A percentile compares a stretch with the other conserved stretches of the same genome.
These are phyloP conservation scores for Saccharomycopsis hybrid DNA, from an alignment of 1,139 yeast species.

Conservation along the genomic window DNA sequence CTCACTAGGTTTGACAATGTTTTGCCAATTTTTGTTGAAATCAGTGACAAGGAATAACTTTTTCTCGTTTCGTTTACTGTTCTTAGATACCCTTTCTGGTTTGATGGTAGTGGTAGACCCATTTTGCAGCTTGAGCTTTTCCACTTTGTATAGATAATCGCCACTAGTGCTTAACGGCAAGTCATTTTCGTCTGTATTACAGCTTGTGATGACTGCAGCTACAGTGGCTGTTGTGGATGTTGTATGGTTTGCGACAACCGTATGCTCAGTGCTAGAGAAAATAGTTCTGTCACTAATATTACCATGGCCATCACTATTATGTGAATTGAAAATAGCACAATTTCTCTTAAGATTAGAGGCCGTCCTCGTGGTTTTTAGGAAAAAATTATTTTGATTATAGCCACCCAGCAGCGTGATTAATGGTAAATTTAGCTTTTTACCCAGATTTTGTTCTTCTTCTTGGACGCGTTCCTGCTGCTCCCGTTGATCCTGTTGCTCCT, in stretches of 20 bases:
- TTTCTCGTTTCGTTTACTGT: neutral
- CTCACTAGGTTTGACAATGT: neutral
- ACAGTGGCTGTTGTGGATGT: too few species aligned
- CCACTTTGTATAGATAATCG: neutral
- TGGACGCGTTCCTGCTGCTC: neutral
- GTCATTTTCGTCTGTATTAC: neutral
- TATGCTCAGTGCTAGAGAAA: neutral
- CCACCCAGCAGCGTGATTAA: too few species aligned
- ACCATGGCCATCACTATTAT: neutral
- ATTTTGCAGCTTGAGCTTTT: neutral
- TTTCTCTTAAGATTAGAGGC: neutral
- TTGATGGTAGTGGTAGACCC: neutral
- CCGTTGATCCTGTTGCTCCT: neutral
- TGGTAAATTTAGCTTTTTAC: neutral
- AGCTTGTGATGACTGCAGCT: too few species aligned
- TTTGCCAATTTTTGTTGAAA: slow-evolving; percentile 9
- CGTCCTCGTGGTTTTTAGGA: neutral
- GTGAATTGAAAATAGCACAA: neutral
- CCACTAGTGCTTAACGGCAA: neutral
- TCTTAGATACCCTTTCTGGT: neutral
- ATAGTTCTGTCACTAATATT: neutral
- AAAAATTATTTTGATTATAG: too few species aligned
- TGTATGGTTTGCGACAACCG: too few species aligned
- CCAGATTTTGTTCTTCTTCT: neutral
- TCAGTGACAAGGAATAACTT: neutral